Evolutionary conservation across 345 rosid species (phyloP).

Genomic region (Gossypium ekmanianum): DNA sequence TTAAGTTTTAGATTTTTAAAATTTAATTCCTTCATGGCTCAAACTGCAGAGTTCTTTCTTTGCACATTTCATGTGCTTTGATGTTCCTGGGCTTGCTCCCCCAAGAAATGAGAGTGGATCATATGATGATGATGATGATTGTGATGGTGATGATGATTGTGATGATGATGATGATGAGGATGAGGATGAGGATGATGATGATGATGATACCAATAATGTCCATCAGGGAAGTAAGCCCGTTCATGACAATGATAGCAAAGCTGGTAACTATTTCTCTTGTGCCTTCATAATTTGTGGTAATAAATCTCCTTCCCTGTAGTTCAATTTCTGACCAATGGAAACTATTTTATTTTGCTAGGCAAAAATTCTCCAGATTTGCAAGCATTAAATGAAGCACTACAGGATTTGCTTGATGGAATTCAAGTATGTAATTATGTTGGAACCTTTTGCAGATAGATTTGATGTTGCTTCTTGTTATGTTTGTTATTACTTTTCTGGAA

Average conservation of each 20-base stretch:
- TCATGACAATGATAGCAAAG: constrained; percentile 71
- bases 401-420: constrained; percentile 95
- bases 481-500: background rate
- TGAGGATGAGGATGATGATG: constrained; percentile 55
- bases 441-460: background rate
- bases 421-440: constrained; percentile 43
- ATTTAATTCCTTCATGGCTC: constrained; percentile 24
- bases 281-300: constrained; percentile 14
- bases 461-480: background rate
- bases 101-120: constrained; percentile 55
- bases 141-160: constrained; percentile 50
- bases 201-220: constrained; percentile 60
- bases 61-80: constrained; percentile 99
- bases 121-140: constrained; percentile 48
- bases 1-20: constrained; percentile 6
- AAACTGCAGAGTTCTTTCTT: constrained; percentile 91
- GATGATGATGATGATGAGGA: constrained; percentile 27
- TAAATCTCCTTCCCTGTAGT: constrained; percentile 6
- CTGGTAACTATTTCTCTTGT: constrained; percentile 45
- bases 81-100: constrained; percentile 93
- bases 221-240: constrained; percentile 96
- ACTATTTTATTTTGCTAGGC: constrained; percentile 42
- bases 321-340: constrained; percentile 12
- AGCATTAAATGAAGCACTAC: constrained; percentile 86
- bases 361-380: constrained; percentile 71